A percentile compares a stretch with the other conserved stretches of the same genome.
Evolutionary conservation across 345 rosid genomes (phyloP).

Genomic region (Salix suchowensis): DNA sequence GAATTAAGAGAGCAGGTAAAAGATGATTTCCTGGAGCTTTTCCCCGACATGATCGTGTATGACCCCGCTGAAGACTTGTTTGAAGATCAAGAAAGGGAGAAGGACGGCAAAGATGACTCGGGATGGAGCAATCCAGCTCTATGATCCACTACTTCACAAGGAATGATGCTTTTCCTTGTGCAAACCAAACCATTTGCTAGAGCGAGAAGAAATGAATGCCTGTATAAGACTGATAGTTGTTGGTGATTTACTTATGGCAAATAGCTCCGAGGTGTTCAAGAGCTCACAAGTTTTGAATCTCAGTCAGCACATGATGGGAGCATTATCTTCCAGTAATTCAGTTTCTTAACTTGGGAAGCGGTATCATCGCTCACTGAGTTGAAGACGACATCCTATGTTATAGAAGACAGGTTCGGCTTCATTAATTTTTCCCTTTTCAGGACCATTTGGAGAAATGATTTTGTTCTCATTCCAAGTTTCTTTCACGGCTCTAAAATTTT

Average conservation of each 20-base stretch:
- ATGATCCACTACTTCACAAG: background rate
- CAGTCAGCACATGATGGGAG: background rate
- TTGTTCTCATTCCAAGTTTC: background rate
- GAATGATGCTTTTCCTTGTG: background rate
- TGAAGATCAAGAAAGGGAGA: slow-evolving; percentile 45
- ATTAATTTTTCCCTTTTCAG: no score
- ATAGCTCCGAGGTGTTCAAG: background rate
- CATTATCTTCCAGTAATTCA: background rate
- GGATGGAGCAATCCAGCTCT: background rate
- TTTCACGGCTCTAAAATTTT: no score
- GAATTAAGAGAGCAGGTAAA: slow-evolving; percentile 75
- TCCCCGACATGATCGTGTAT: slow-evolving; percentile 79
- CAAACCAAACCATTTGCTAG: background rate
- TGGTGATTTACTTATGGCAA: background rate
- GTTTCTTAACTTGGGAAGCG: background rate
- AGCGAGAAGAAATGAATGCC: background rate
- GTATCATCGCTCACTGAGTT: no score
- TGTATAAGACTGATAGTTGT: background rate
- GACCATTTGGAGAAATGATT: no score
- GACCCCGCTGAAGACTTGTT: slow-evolving; percentile 83
- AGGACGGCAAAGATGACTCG: slow-evolving; percentile 48
- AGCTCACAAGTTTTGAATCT: background rate
- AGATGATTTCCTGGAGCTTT: slow-evolving; percentile 83
- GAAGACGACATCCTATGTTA: no score
- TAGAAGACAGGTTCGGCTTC: background rate